Conservation (phyloP, 192 early-diverging fungal genomes). For the Coemansia sp. region DNA sequence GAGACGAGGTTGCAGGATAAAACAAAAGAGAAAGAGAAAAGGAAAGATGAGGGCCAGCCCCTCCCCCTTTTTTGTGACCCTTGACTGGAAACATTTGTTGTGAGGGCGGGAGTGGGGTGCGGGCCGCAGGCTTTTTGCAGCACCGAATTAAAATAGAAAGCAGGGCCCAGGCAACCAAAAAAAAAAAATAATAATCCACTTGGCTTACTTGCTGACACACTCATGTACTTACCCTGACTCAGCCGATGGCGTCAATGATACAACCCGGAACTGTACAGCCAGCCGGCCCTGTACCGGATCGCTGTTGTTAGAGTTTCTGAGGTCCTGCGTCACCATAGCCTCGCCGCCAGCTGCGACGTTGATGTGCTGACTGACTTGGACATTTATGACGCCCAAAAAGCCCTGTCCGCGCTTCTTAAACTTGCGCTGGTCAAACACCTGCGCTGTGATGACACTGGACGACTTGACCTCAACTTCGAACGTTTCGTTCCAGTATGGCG, state of each 20-base stretch:
- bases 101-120: background rate
- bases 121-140: background rate
- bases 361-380: slow-evolving; percentile 81
- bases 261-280: slow-evolving; percentile 43
- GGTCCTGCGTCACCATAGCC: slow-evolving; percentile 70
- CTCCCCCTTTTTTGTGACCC: background rate
- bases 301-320: slow-evolving; percentile 81
- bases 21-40: slow-evolving; percentile 40
- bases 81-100: background rate
- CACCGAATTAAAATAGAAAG: slow-evolving; percentile 5
- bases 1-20: slow-evolving; percentile 15
- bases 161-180: background rate
- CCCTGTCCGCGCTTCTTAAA: slow-evolving; percentile 92
- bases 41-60: slow-evolving; percentile 10
- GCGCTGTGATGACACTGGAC: slow-evolving; percentile 80
- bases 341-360: slow-evolving; percentile 77
- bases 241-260: background rate
- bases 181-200: background rate
- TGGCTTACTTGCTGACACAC: background rate
- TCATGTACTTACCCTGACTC: slow-evolving; percentile 69
- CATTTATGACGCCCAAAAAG: slow-evolving; percentile 90
- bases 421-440: slow-evolving; percentile 98
- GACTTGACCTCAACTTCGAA: slow-evolving; percentile 54
- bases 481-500: slow-evolving; percentile 96
- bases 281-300: slow-evolving; percentile 88